Percentiles rank a stretch among this genome's conserved stretches.
These are phyloP conservation scores for Bryoglossum gracile DNA, from an alignment of 495 filamentous ascomycete species.

Conservation along the genomic window DNA sequence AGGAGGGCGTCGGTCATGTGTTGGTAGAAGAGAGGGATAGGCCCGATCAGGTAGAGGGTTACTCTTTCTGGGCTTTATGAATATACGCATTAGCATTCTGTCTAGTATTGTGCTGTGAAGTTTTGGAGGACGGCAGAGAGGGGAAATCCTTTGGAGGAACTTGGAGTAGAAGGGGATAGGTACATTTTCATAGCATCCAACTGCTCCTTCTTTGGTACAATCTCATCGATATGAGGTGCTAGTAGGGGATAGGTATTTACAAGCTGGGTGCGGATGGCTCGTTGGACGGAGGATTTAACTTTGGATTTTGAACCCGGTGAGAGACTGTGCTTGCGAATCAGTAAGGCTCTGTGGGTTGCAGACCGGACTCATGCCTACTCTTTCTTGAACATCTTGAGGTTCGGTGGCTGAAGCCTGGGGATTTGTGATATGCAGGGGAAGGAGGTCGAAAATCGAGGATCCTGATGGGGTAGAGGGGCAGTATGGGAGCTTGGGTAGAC, in stretches of 20 bases:
- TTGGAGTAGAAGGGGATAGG: slow-evolving; percentile 3
- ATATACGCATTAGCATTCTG: slow-evolving; percentile 1
- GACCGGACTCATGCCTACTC: slow-evolving; percentile 50
- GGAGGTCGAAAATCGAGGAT: no score
- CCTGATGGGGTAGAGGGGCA: slow-evolving; percentile 18
- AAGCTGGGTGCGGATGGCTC: slow-evolving; percentile 72
- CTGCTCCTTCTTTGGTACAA: slow-evolving; percentile 93
- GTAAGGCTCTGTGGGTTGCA: neutral
- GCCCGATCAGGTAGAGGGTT: slow-evolving; percentile 75
- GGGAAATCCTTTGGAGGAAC: no score
- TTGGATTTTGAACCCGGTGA: slow-evolving; percentile 77
- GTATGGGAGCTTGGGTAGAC: slow-evolving; percentile 9
- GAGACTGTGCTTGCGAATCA: slow-evolving; percentile 47
- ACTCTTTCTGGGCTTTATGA: slow-evolving; percentile 65
- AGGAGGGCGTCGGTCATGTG: slow-evolving; percentile 69
- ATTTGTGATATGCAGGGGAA: neutral
- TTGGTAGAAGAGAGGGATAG: slow-evolving; percentile 81
- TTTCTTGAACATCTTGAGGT: slow-evolving; percentile 78
- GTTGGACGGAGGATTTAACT: slow-evolving; percentile 94
- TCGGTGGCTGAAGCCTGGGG: neutral
- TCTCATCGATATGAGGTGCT: slow-evolving; percentile 83
- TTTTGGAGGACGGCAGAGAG: neutral
- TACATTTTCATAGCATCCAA: slow-evolving; percentile 83
- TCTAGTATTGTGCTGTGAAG: neutral
- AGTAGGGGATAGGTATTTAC: slow-evolving; percentile 80